phyloP scores from a whole-genome alignment of 169 alveolate species.

The Plasmodium inui region DNA sequence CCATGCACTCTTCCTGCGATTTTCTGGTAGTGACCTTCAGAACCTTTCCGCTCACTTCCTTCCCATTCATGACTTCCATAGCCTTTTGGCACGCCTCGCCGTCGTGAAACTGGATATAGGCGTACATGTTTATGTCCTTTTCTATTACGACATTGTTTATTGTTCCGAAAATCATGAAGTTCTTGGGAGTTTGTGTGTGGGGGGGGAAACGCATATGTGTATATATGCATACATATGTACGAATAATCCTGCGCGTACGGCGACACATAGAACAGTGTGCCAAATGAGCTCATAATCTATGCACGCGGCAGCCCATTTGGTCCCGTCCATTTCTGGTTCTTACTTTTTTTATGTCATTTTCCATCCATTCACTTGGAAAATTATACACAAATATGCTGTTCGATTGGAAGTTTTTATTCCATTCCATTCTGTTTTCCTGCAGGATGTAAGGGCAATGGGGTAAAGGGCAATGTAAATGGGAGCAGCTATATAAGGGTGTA shows the following conservation, averaged over 20 bases:
- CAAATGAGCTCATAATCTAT: neutral
- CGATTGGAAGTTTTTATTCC: slow-evolving; percentile 53
- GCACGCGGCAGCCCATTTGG: neutral
- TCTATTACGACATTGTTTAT: slow-evolving; percentile 59
- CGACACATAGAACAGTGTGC: neutral
- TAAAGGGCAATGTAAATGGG: neutral
- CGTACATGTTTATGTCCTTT: slow-evolving; percentile 89
- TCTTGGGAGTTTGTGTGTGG: neutral
- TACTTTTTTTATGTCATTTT: slow-evolving; percentile 60
- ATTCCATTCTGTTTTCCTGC: slow-evolving; percentile 50
- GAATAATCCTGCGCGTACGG: neutral
- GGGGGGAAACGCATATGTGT: neutral
- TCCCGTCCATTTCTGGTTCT: neutral
- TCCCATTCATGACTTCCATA: slow-evolving; percentile 91
- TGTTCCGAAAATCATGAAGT: slow-evolving; percentile 57
- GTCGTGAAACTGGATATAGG: slow-evolving; percentile 90
- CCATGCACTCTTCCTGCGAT: slow-evolving; percentile 84
- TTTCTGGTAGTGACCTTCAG: slow-evolving; percentile 90
- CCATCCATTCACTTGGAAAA: slow-evolving; percentile 68
- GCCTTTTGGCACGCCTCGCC: slow-evolving; percentile 91
- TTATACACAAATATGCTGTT: slow-evolving; percentile 68
- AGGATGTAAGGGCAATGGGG: neutral
- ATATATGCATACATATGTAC: neutral
- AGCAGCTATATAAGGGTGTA: neutral
- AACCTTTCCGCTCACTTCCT: slow-evolving; percentile 86